phyloP scores from a whole-genome alignment of 768 basidiomycete genomes.

The Harrya chromipes region DNA sequence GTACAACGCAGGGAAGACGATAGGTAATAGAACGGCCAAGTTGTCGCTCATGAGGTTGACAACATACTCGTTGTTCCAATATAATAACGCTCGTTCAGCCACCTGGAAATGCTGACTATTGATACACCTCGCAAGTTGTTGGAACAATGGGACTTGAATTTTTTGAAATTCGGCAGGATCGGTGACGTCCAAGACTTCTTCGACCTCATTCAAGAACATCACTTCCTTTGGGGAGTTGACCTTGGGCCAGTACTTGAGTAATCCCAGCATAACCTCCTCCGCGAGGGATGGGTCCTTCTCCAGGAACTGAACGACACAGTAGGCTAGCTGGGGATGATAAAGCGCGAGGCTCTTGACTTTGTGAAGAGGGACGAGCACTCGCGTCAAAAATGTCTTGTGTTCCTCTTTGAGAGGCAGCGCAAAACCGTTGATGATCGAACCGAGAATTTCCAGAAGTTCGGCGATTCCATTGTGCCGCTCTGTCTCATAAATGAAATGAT shows the following conservation, averaged over 20 bases:
- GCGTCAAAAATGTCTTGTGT: constrained; percentile 96
- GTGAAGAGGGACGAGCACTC: constrained; percentile 92
- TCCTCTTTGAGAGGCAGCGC: constrained; percentile 97
- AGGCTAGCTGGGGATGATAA: constrained; percentile 98
- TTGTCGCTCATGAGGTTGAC: constrained; percentile 99
- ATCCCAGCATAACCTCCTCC: constrained; percentile 92
- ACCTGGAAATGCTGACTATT: constrained; percentile 99
- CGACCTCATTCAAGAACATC: constrained; percentile 99
- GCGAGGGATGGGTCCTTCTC: constrained; percentile 93
- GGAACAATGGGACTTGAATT: constrained; percentile 89
- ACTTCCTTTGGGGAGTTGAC: constrained; percentile 99
- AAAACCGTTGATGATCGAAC: constrained; percentile 99
- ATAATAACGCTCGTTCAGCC: constrained; percentile 92
- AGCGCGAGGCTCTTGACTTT: constrained; percentile 97
- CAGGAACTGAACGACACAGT: constrained; percentile 98
- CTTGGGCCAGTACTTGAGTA: constrained; percentile 99
- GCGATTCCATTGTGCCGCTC: constrained; percentile 99
- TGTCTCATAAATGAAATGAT: constrained; percentile 98
- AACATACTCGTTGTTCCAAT: constrained; percentile 99
- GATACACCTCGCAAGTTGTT: constrained; percentile 94
- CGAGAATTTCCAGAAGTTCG: constrained; percentile 95
- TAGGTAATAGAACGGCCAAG: constrained; percentile 80
- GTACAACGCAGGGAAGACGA: constrained; percentile 96
- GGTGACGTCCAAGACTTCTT: constrained; percentile 97
- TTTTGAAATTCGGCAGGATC: constrained; percentile 96